Evolutionary conservation across 352 stramenopile species (phyloP).

Genomic region (Phytophthora fragariaefolia): DNA sequence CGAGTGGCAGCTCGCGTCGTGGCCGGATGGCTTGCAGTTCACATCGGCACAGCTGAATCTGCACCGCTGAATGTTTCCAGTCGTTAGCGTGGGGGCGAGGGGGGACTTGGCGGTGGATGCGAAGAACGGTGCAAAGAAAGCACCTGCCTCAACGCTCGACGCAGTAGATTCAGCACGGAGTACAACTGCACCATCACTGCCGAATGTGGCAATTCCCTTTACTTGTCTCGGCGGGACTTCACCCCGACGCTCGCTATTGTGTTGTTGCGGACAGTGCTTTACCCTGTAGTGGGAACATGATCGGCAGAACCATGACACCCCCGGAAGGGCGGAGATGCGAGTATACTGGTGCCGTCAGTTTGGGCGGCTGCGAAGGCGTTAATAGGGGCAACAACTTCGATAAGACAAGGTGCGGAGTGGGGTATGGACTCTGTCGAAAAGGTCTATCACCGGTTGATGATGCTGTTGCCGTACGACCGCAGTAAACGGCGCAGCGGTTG

Average conservation of each 20-base stretch:
- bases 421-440: neutral
- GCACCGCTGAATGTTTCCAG: neutral
- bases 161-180: neutral
- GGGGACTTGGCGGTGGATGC: neutral
- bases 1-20: no score
- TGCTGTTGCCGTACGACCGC: neutral
- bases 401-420: neutral
- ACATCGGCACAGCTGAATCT: neutral
- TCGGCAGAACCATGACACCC: neutral
- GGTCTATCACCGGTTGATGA: neutral
- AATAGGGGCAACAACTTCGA: neutral
- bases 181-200: neutral
- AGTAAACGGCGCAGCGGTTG: neutral
- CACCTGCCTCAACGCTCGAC: neutral
- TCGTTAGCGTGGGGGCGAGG: neutral
- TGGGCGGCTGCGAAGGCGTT: neutral
- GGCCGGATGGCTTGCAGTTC: neutral
- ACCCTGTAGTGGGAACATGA: neutral
- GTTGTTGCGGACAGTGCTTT: neutral
- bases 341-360: neutral
- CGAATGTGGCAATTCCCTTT: neutral
- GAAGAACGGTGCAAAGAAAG: neutral
- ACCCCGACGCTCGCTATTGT: neutral
- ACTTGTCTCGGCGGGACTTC: neutral
- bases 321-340: neutral